Evolutionary conservation across 139 green algal species (phyloP).

Genomic region (Chlamydomonas eustigma): DNA sequence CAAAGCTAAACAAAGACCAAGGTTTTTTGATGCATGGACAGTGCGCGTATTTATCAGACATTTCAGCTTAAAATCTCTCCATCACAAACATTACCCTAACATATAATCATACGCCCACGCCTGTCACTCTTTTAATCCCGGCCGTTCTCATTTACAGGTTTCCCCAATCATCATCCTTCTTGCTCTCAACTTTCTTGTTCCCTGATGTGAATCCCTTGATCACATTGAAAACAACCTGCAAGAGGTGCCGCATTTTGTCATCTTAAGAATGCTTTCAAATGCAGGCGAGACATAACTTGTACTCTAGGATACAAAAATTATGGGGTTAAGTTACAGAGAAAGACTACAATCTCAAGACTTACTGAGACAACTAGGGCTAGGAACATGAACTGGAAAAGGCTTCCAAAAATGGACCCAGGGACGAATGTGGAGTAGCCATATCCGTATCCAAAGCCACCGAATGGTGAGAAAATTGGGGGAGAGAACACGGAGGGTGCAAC

Average conservation of each 20-base stretch:
- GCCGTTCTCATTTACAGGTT: constrained; percentile 6
- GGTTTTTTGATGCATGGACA: no score
- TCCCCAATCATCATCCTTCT: constrained; percentile 6
- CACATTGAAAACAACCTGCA: constrained; percentile 8
- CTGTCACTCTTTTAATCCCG: no score
- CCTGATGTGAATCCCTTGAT: background rate
- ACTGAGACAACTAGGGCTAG: background rate
- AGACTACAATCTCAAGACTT: background rate
- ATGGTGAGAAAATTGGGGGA: background rate
- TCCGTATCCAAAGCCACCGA: constrained; percentile 6
- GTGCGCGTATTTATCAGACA: no score
- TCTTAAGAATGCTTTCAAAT: no score
- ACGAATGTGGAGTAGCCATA: background rate
- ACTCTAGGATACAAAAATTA: no score
- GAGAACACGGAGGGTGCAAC: constrained; percentile 3
- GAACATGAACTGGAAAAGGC: background rate
- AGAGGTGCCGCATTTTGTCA: no score
- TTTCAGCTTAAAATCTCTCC: no score
- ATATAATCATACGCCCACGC: no score
- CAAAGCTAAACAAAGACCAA: no score
- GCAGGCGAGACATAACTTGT: no score
- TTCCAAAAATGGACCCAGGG: background rate
- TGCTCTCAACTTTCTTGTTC: background rate
- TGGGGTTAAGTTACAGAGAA: no score
- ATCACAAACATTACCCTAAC: no score